Conservation (phyloP, 176 grass and related monocot genomes). For the Carex myosuroides region DNA sequence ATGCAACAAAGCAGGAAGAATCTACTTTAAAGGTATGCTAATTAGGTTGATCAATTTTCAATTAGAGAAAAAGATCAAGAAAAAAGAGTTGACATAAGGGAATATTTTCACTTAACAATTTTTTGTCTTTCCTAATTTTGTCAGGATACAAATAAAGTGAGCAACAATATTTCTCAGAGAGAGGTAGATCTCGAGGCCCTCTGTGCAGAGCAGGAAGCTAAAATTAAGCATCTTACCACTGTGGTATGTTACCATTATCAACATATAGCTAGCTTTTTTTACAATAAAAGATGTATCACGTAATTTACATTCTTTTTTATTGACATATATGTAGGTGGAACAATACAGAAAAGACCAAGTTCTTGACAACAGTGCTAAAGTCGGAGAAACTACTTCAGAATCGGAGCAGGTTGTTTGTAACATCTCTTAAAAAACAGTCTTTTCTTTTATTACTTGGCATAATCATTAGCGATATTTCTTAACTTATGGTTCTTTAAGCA, state of each 20-base stretch:
- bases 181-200: conserved; percentile 72
- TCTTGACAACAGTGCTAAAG: conserved; percentile 5
- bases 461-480: background rate
- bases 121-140: conserved; percentile 8
- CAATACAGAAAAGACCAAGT: conserved; percentile 35
- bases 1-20: background rate
- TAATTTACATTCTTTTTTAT: background rate
- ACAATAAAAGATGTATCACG: background rate
- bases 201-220: conserved; percentile 75
- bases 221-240: conserved; percentile 52
- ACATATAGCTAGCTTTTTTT: background rate
- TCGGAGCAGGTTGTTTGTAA: conserved; percentile 19
- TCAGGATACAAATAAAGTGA: conserved; percentile 27
- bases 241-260: conserved; percentile 37
- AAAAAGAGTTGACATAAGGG: background rate
- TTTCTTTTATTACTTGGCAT: background rate
- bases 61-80: background rate
- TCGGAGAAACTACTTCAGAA: conserved; percentile 10
- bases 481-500: background rate
- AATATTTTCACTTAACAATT: background rate
- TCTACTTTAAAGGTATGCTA: background rate
- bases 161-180: conserved; percentile 40
- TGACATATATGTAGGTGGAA: conserved; percentile 43
- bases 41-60: background rate
- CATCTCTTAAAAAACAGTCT: background rate